Base-by-base conservation (phyloP, 1,284 basidiomycete genomes). In the Ustilago loliicola region DNA sequence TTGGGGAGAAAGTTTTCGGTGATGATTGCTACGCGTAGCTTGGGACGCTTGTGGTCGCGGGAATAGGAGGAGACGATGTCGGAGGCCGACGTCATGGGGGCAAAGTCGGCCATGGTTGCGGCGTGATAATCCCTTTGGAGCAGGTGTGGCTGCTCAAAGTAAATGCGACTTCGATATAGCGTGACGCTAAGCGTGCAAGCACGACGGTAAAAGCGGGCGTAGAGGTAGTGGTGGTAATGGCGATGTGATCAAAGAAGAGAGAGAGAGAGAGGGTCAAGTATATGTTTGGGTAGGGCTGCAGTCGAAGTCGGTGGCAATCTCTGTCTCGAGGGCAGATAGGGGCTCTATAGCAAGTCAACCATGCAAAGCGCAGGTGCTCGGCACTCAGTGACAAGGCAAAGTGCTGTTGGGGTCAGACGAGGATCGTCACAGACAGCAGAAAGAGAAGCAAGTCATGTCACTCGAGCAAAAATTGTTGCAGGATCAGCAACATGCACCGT, bases 1-100 rank as follows among this genome's bases (percentile, higher is more conserved):
- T 90, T 89, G 17, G 89, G 89, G 10, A 90, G 81, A 67, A 90
- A 90, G 87, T 90, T 90, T 74, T 90, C 89, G 86, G 83, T 58
- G 38, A 65, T 51, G 61, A 88, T 87, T 19, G 87, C 87, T 25
- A 88, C 81, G 51, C 87, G 81, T 25, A 86, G 68, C 59, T 85
- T 86, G 38, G 73, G 69, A 19, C 83, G 71, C 74, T 86, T 86
- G 65, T 70, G 36, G 38, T 84, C 82, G 59, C 56, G 60, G 2
- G 75, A 71, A 36, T 76, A 72, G 61, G 66, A 29, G 27, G 29
- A 17, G 17, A 61, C 57, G 38, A 66, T 36, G 19, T 66, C 57
- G 32, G 59, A 48, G 61, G 64, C 52, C 36, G 19, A 42, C 32
- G 42, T 61, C 4, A 57, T 25, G 9, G 34, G 21, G 11, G 23